A percentile compares a stretch with the other conserved stretches of the same genome.
These are phyloP conservation scores for Triticum timopheevii DNA, from an alignment of 176 grass and related monocot genomes.

Conservation along the genomic window DNA sequence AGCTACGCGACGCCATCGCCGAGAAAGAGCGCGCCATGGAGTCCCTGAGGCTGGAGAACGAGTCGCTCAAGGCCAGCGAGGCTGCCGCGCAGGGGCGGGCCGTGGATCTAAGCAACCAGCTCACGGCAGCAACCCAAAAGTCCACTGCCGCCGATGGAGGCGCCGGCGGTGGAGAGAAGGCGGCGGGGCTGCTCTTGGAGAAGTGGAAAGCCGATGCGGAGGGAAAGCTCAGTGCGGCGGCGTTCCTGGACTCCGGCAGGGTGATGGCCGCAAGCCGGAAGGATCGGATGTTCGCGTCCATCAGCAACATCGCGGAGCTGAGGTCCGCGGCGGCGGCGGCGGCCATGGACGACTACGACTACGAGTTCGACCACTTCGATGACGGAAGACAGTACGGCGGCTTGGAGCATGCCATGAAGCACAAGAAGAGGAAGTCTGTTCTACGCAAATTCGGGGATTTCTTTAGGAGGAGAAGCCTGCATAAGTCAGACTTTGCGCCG, in stretches of 20 bases:
- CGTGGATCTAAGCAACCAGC: conserved; percentile 53
- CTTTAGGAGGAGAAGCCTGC: conserved; percentile 49
- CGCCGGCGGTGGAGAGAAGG: not conserved
- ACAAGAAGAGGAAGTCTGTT: conserved; percentile 55
- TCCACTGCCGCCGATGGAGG: not conserved
- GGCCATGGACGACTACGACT: conserved; percentile 47
- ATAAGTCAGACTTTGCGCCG: conserved; percentile 28
- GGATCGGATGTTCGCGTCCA: conserved; percentile 57
- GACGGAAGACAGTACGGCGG: conserved; percentile 31
- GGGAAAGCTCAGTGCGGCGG: conserved; percentile 43
- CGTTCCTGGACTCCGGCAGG: conserved; percentile 39
- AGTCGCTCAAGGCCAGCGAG: conserved; percentile 59
- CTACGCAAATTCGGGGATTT: conserved; percentile 65
- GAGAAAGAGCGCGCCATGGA: conserved; percentile 51
- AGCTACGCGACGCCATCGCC: conserved; percentile 38
- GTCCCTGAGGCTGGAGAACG: conserved; percentile 54
- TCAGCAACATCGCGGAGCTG: conserved; percentile 75
- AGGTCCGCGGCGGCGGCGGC: conserved; percentile 48
- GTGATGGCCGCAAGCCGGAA: conserved; percentile 21
- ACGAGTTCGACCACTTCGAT: conserved; percentile 65
- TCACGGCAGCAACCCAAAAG: conserved; percentile 35
- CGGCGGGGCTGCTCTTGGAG: not conserved
- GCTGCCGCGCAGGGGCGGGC: conserved; percentile 54
- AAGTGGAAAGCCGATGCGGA: conserved; percentile 30
- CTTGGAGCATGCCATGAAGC: conserved; percentile 35